These are phyloP conservation scores for Coemansia erecta DNA, from an alignment of 192 early-diverging fungal genomes.

Conservation along the genomic window DNA sequence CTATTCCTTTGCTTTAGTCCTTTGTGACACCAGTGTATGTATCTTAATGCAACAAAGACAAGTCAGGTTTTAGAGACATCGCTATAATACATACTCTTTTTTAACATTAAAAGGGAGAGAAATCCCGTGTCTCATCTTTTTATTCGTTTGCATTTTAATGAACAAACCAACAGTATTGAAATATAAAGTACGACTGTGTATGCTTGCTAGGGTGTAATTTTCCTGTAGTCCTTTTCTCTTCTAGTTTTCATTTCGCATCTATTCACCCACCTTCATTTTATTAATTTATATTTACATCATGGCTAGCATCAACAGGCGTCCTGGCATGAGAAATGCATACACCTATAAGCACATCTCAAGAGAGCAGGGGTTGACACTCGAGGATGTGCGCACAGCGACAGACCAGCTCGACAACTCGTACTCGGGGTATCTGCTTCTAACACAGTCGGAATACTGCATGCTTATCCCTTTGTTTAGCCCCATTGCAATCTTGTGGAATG, in stretches of 20 bases:
- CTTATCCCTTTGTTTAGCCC: constrained; percentile 42
- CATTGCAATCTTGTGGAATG: constrained; percentile 31
- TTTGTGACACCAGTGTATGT: background rate
- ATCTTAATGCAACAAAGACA: background rate
- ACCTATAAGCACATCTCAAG: constrained; percentile 26
- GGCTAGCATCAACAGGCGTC: constrained; percentile 1
- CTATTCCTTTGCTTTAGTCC: background rate
- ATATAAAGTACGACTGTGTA: too few relatives aligned
- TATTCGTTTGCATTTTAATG: too few relatives aligned
- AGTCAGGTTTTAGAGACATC: too few relatives aligned
- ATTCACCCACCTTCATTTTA: too few relatives aligned
- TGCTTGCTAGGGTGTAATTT: too few relatives aligned
- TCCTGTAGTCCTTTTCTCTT: too few relatives aligned
- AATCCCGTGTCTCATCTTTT: too few relatives aligned
- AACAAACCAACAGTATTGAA: too few relatives aligned
- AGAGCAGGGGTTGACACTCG: constrained; percentile 14
- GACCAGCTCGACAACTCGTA: constrained; percentile 26
- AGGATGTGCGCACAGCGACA: constrained; percentile 15
- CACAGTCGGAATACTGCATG: constrained; percentile 35
- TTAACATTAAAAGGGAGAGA: too few relatives aligned
- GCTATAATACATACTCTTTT: too few relatives aligned
- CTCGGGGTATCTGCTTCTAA: constrained; percentile 24
- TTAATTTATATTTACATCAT: background rate
- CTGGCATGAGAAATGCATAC: constrained; percentile 10
- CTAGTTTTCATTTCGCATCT: too few relatives aligned